Evolutionary conservation across 139 green algal genomes (phyloP), one percentile per base, ranked within the genome.

Genomic region (Tetradesmus lagerheimii): DNA sequence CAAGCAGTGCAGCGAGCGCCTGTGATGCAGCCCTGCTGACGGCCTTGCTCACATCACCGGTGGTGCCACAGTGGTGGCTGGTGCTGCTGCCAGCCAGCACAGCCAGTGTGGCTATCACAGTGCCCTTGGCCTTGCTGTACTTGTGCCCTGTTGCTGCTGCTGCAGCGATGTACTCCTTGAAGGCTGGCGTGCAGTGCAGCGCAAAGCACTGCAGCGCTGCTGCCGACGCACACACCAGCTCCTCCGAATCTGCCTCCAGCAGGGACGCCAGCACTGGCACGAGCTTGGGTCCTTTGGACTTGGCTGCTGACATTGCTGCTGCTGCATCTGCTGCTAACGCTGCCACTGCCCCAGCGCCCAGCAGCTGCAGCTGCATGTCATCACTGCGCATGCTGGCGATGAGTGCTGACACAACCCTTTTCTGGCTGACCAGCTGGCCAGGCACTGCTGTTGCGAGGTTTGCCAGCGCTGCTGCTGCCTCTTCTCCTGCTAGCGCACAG

Each of bases 361-460:
- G 77, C 77, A 83, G 35, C 77, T 53, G 37, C 77, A 83, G 35
- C 34, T 83, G 35, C 4, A 43, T 41, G 77, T 29, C 29, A 0
- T n/a, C 18, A n/a, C 77, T 83, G 77, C 77, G 35, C 16, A 83
- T 34, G 77, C 77, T 38, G 25, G 35, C 37, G 15, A 83, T 34
- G 9, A 83, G 77, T 27, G 77, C 77, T 35, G 35, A 34, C 25
- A 47, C 29, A 31, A 83, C 77, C 23, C 77, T 38, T 20, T 83
- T 83, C 77, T 83, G 77, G 77, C 37, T 34, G 4, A 83, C 35
- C 23, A 83, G 25, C 35, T 83, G 39, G 37, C 35, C 15, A n/a
- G 77, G 77, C 25, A 31, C 77, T 34, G 77, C 77, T 62, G 39
- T 43, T n/a, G 77, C 77, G 12, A 83, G 77, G 37, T 83, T 45